A percentile compares a stretch with the other conserved stretches of the same genome.
Evolutionary conservation across 179 eudicot genomes (phyloP).

Genomic region (Gypsophila paniculata): DNA sequence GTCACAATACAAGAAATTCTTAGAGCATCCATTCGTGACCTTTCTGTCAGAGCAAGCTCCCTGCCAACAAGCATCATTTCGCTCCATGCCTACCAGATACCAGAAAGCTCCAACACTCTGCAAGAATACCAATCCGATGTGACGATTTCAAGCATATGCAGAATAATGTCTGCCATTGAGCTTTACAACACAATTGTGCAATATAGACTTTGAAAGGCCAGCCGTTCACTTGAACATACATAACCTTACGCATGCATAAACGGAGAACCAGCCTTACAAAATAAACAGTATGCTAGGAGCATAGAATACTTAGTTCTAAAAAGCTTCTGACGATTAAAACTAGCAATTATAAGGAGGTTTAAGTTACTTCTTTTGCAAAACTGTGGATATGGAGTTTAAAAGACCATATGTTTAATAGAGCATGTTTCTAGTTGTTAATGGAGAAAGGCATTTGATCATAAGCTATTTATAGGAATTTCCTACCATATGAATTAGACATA

Average conservation of each 20-base stretch:
- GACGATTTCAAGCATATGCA: neutral
- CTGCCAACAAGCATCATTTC: constrained; percentile 78
- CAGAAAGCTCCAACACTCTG: constrained; percentile 95
- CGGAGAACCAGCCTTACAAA: neutral
- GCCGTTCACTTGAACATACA: neutral
- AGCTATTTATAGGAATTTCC: no score
- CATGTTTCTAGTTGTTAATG: no score
- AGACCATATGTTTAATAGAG: neutral
- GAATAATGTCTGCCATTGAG: neutral
- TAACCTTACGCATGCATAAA: neutral
- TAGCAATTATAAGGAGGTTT: neutral
- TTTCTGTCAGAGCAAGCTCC: constrained; percentile 40
- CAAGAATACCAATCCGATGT: constrained; percentile 15
- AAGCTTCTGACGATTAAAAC: neutral
- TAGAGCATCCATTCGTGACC: constrained; percentile 35
- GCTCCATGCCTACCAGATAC: constrained; percentile 77
- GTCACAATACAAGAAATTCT: constrained; percentile 64
- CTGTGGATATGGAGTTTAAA: neutral
- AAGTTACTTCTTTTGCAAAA: neutral
- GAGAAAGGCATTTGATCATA: no score
- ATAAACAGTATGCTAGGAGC: neutral
- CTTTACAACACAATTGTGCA: neutral
- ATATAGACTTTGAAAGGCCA: neutral
- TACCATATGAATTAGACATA: no score
- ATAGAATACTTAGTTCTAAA: neutral